A percentile compares a stretch with the other conserved stretches of the same genome.
Conservation (phyloP, 495 filamentous ascomycete genomes). For the Trichoderma orchidacearum region DNA sequence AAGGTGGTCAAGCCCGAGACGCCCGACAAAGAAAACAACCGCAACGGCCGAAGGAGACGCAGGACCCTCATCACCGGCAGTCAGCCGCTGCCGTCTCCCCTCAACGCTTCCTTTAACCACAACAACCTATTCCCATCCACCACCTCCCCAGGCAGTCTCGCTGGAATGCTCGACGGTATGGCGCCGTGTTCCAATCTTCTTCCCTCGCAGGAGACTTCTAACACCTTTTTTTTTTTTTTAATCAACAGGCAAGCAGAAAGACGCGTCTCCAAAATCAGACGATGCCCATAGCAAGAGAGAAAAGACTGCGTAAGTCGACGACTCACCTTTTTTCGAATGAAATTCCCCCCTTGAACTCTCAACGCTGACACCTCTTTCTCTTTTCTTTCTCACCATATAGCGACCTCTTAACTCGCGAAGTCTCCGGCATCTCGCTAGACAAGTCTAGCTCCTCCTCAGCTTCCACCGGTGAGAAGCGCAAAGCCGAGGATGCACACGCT, state of each 20-base stretch:
- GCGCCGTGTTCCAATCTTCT: background rate
- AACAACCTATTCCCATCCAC: slow-evolving; percentile 54
- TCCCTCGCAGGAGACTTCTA: background rate
- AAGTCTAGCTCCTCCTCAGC: slow-evolving; percentile 39
- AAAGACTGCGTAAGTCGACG: slow-evolving; percentile 71
- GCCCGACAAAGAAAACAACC: slow-evolving; percentile 71
- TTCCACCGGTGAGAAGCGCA: slow-evolving; percentile 34
- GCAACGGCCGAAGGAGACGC: slow-evolving; percentile 84
- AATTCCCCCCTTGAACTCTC: background rate
- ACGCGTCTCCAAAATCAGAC: slow-evolving; percentile 26
- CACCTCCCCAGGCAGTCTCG: slow-evolving; percentile 69
- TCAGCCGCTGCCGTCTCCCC: slow-evolving; percentile 87
- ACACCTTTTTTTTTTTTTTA: slow-evolving; percentile 18
- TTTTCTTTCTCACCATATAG: slow-evolving; percentile 25
- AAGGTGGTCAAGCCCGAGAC: slow-evolving; percentile 84
- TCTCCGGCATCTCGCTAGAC: slow-evolving; percentile 89
- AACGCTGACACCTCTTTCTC: background rate
- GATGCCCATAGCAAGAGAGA: slow-evolving; percentile 80
- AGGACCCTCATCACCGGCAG: slow-evolving; percentile 94
- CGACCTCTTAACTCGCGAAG: slow-evolving; percentile 79
- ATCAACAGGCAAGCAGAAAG: slow-evolving; percentile 38
- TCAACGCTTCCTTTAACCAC: slow-evolving; percentile 81
- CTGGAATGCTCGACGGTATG: slow-evolving; percentile 72
- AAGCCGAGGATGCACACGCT: slow-evolving; percentile 31
- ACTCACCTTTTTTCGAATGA: background rate